phyloP scores from a whole-genome alignment of 2,329 filamentous ascomycete species.

The Trichophyton verrucosum region DNA sequence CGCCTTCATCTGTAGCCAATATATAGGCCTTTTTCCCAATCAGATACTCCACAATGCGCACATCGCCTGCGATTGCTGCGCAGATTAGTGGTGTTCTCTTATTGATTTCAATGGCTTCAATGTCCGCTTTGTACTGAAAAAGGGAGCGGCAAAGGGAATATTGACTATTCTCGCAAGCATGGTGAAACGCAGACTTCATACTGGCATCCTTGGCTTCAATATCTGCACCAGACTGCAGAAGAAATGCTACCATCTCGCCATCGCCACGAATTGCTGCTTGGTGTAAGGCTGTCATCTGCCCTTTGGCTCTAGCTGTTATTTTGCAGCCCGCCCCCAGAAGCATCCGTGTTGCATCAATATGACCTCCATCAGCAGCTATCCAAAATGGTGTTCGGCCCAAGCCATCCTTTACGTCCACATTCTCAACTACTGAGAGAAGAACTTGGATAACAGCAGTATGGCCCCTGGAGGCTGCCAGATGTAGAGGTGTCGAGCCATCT shows the following conservation, averaged over 20 bases:
- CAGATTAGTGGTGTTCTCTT: slow-evolving; percentile 27
- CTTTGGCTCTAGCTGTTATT: slow-evolving; percentile 21
- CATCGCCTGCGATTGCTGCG: slow-evolving; percentile 23
- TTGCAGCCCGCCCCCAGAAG: slow-evolving; percentile 22
- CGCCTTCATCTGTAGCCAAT: slow-evolving; percentile 20
- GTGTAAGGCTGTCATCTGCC: slow-evolving; percentile 27
- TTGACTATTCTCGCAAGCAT: slow-evolving; percentile 24
- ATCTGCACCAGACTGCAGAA: slow-evolving; percentile 21
- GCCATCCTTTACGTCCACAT: slow-evolving; percentile 22
- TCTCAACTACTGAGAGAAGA: slow-evolving; percentile 19
- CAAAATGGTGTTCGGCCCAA: slow-evolving; percentile 26
- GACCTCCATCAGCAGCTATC: slow-evolving; percentile 25
- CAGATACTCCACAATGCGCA: slow-evolving; percentile 20
- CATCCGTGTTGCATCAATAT: slow-evolving; percentile 22
- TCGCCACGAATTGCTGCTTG: slow-evolving; percentile 13
- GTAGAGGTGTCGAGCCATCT: slow-evolving; percentile 21
- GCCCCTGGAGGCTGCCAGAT: slow-evolving; percentile 26
- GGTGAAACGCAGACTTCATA: slow-evolving; percentile 25
- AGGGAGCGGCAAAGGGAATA: slow-evolving; percentile 27
- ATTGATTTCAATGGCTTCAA: slow-evolving; percentile 22
- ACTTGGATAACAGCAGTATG: slow-evolving; percentile 27
- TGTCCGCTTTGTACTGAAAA: slow-evolving; percentile 22
- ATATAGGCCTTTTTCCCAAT: slow-evolving; percentile 23
- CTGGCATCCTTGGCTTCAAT: slow-evolving; percentile 25
- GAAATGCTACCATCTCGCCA: slow-evolving; percentile 2